These are phyloP conservation scores for Asclepias syriaca DNA, from an alignment of 257 asterid species.

Conservation along the genomic window DNA sequence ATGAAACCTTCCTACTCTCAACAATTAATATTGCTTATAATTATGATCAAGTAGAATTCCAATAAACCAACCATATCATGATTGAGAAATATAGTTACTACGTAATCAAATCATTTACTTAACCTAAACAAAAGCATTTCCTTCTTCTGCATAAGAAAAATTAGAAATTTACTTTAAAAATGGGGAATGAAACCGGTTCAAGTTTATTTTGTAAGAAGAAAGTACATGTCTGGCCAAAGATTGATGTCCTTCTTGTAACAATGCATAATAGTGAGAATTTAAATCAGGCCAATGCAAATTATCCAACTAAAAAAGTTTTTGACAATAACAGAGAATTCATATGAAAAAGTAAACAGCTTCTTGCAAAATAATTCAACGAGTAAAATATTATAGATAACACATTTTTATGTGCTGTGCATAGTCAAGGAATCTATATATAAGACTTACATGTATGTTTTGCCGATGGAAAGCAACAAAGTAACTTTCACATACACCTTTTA, in stretches of 20 bases:
- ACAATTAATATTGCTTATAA: neutral
- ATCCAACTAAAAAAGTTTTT: neutral
- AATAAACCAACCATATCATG: neutral
- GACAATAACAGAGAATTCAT: neutral
- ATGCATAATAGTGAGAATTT: neutral
- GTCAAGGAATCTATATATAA: constrained; percentile 14
- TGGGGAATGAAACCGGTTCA: neutral
- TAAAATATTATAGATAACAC: neutral
- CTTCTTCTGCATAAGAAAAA: neutral
- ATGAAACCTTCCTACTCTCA: neutral
- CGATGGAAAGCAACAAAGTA: constrained; percentile 93
- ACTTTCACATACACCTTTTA: constrained; percentile 76
- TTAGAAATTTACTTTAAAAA: neutral
- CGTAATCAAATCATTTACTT: neutral
- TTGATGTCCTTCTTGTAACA: neutral
- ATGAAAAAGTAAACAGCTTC: neutral
- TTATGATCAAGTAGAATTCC: neutral
- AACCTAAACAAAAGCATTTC: neutral
- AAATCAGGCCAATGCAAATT: neutral
- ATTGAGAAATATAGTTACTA: neutral
- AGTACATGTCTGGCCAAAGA: neutral
- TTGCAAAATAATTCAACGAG: neutral
- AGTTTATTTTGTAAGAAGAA: neutral
- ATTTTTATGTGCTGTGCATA: neutral
- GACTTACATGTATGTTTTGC: constrained; percentile 90